Evolutionary conservation across 1,139 yeast species (phyloP).

Genomic region (Pichia sp.): DNA sequence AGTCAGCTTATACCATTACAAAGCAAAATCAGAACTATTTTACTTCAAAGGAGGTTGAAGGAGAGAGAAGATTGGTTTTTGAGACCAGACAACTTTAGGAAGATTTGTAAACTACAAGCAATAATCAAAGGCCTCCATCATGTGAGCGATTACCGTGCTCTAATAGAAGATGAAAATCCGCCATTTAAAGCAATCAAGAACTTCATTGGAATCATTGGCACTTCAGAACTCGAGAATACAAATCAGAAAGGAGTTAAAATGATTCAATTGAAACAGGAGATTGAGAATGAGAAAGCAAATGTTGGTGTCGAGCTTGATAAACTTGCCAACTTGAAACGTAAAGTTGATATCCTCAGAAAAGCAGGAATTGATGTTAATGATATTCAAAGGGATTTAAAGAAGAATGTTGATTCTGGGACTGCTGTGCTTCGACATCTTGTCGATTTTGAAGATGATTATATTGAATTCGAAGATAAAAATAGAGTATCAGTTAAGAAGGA

Average conservation of each 20-base stretch:
- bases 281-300: constrained; percentile 52
- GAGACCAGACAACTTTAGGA: constrained; percentile 38
- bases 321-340: constrained; percentile 74
- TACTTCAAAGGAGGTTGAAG: constrained; percentile 32
- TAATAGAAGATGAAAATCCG: constrained; percentile 67
- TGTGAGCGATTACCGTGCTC: constrained; percentile 64
- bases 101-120: constrained; percentile 68
- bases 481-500: constrained; percentile 17
- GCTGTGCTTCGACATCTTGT: constrained; percentile 3
- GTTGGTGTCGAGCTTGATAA: constrained; percentile 67
- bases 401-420: constrained; percentile 11
- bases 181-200: constrained; percentile 68
- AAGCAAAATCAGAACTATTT: constrained; percentile 40
- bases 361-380: constrained; percentile 78
- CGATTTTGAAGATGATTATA: neutral
- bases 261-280: constrained; percentile 60
- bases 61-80: constrained; percentile 47
- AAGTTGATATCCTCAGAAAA: constrained; percentile 68
- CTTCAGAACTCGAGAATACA: constrained; percentile 54
- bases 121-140: constrained; percentile 60
- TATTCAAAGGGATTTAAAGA: constrained; percentile 26
- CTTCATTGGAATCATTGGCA: constrained; percentile 72
- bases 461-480: constrained; percentile 4
- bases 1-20: constrained; percentile 41
- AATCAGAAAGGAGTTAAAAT: constrained; percentile 62